Percentiles rank a stretch among this genome's conserved stretches.
phyloP scores from a whole-genome alignment of 345 rosid genomes.

The Boechera divaricarpa region DNA sequence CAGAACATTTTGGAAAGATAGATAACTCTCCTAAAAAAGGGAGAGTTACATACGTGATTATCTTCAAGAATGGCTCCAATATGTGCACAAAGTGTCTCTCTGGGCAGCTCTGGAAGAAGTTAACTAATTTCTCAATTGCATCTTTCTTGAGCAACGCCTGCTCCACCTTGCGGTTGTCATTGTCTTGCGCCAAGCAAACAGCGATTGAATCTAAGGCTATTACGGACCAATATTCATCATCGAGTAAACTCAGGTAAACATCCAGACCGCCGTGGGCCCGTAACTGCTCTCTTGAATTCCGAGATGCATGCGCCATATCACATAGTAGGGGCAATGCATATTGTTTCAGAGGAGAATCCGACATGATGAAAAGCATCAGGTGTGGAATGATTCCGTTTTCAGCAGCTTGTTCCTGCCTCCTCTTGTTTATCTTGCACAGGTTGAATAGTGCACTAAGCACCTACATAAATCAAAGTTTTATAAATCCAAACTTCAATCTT shows the following conservation, averaged over 20 bases:
- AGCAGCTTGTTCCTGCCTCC: slow-evolving; percentile 99
- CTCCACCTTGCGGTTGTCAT: slow-evolving; percentile 94
- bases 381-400: slow-evolving; percentile 99
- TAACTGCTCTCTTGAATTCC: slow-evolving; percentile 94
- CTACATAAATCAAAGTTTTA: slow-evolving; percentile 50
- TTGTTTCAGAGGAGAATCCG: slow-evolving; percentile 79
- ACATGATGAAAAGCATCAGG: slow-evolving; percentile 82
- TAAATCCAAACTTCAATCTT: slow-evolving; percentile 12
- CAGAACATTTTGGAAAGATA: not conserved
- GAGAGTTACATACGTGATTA: slow-evolving; percentile 71
- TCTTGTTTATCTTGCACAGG: slow-evolving; percentile 98
- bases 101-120: slow-evolving; percentile 93
- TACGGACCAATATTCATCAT: slow-evolving; percentile 87
- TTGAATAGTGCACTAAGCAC: slow-evolving; percentile 95
- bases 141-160: slow-evolving; percentile 90
- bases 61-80: slow-evolving; percentile 98
- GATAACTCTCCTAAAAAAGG: not conserved
- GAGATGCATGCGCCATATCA: slow-evolving; percentile 99
- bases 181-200: slow-evolving; percentile 97
- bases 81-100: slow-evolving; percentile 95
- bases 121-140: slow-evolving; percentile 84
- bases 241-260: slow-evolving; percentile 89
- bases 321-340: slow-evolving; percentile 90
- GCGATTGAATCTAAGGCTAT: slow-evolving; percentile 96
- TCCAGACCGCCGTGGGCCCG: slow-evolving; percentile 98